These are phyloP conservation scores for Colletotrichum lupini DNA, from an alignment of 2,329 filamentous ascomycete species.

Conservation along the genomic window DNA sequence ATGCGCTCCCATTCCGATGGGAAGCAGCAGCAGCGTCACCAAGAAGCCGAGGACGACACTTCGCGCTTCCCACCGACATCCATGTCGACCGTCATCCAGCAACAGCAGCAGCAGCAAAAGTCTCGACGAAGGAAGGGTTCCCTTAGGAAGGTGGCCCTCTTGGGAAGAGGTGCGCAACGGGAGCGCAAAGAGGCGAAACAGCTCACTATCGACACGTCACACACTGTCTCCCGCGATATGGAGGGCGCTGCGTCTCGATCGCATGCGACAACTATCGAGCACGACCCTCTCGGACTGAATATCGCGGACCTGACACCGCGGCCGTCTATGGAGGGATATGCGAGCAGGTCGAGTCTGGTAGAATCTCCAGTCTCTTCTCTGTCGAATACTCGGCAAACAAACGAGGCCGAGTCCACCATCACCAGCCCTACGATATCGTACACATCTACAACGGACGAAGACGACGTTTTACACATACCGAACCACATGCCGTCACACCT, in stretches of 20 bases:
- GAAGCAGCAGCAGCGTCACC: constrained; percentile 37
- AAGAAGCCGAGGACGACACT: constrained; percentile 47
- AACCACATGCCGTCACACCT: constrained; percentile 55
- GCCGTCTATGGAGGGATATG: constrained; percentile 58
- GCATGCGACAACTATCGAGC: constrained; percentile 26
- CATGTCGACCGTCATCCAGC: constrained; percentile 50
- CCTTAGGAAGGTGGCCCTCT: constrained; percentile 84
- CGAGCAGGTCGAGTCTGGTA: constrained; percentile 45
- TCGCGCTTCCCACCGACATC: constrained; percentile 38
- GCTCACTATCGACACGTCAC: constrained; percentile 54
- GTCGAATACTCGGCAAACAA: constrained; percentile 37
- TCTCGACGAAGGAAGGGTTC: constrained; percentile 82
- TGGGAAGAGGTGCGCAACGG: constrained; percentile 77
- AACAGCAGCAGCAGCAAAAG: constrained; percentile 54
- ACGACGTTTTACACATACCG: constrained; percentile 77
- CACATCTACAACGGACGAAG: constrained; percentile 82
- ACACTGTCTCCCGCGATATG: constrained; percentile 39
- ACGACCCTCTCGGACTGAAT: constrained; percentile 56
- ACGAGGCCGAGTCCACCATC: constrained; percentile 40
- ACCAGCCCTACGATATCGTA: constrained; percentile 69
- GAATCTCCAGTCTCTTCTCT: constrained; percentile 35
- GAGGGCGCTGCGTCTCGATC: neutral
- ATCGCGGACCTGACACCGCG: constrained; percentile 59
- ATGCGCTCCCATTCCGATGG: constrained; percentile 59
- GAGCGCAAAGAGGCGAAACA: constrained; percentile 65